Evolutionary conservation across 108 stramenopile species (phyloP), one percentile per base, ranked within the genome.

Genomic region (Cyclotella cryptica): DNA sequence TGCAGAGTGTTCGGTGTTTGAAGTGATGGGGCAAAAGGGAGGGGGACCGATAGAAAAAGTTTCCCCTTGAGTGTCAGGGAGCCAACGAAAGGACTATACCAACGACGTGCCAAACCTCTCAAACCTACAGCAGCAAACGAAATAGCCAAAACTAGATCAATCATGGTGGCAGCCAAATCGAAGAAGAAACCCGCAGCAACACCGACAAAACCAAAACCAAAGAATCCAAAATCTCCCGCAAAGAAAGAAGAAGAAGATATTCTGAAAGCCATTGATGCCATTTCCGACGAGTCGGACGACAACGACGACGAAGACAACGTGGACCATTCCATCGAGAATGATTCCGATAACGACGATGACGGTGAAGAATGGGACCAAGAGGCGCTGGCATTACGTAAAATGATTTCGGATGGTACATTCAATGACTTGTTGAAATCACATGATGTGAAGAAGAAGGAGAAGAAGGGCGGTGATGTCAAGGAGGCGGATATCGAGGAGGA

Each of bases 281-380:
- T 86, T 14, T 87, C 86, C 17, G 77, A 72, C 28, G 74, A 84
- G 44, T 80, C 77, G 0, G 86, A 74, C 30, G 85, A 87, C 80
- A 81, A 76, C 9, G 87, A 86, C 21, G 88, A 88, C 39, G 88
- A 88, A 19, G 76, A 86, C 21, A 87, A 88, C 39, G 88, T 86
- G 17, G 76, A 64, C 17, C 58, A 0, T 0, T 39, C 41, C 53
- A 75, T 63, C 44, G 73, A 77, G 10, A 84, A 86, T 30, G 81
- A 66, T 24, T 69, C 60, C 13, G 80, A 53, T 9, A 71, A 64
- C 15, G 75, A 66, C 19, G 46, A 72, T 0, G 65, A 69, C 2
- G 75, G 28, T 19, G 83, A 85, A 81, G 78, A 79, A 18, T 83
- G 78, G 85, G 85, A 80, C 11, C 85, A 75, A 17, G 87, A 90